Percentiles rank a stretch among this genome's conserved stretches.
phyloP scores from a whole-genome alignment of 2,329 filamentous ascomycete genomes.

The Cordyceps sp. region DNA sequence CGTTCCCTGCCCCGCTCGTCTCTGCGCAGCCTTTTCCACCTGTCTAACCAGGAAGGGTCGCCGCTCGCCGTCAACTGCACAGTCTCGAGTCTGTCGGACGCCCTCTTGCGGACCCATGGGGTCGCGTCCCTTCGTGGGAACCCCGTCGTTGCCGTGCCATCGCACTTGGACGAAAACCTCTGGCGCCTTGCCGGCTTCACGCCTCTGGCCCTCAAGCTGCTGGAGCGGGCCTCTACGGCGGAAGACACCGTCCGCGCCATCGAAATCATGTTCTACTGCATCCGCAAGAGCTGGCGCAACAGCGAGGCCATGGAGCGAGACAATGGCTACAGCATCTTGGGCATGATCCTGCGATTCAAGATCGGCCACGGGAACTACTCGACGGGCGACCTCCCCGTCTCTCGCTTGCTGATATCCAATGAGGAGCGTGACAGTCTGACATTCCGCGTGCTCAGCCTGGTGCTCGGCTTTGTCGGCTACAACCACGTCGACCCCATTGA shows the following conservation, averaged over 20 bases:
- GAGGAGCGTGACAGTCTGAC: slow-evolving; percentile 38
- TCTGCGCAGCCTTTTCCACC: slow-evolving; percentile 37
- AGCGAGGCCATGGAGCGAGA: slow-evolving; percentile 97
- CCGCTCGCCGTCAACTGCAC: slow-evolving; percentile 79
- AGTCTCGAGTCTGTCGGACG: slow-evolving; percentile 74
- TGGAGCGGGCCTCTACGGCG: slow-evolving; percentile 57
- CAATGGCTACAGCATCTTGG: slow-evolving; percentile 80
- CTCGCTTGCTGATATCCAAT: slow-evolving; percentile 27
- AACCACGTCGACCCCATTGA: slow-evolving; percentile 62
- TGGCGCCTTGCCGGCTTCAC: slow-evolving; percentile 91
- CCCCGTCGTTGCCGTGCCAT: slow-evolving; percentile 66
- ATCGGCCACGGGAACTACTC: slow-evolving; percentile 35
- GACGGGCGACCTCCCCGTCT: slow-evolving; percentile 11
- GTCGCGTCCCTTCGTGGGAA: slow-evolving; percentile 69
- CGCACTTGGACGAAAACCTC: slow-evolving; percentile 75
- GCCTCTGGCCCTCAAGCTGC: slow-evolving; percentile 65
- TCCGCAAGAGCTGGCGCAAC: slow-evolving; percentile 88
- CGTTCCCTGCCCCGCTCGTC: slow-evolving; percentile 60
- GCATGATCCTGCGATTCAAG: slow-evolving; percentile 70
- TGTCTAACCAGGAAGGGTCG: slow-evolving; percentile 35
- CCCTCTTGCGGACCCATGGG: slow-evolving; percentile 65
- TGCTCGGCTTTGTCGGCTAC: slow-evolving; percentile 81
- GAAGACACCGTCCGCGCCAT: slow-evolving; percentile 62
- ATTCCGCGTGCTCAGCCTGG: slow-evolving; percentile 53
- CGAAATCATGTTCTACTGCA: slow-evolving; percentile 69